Conservation (phyloP, 2,329 filamentous ascomycete genomes). For the Ophiocordyceps camponoti-leonardi region DNA sequence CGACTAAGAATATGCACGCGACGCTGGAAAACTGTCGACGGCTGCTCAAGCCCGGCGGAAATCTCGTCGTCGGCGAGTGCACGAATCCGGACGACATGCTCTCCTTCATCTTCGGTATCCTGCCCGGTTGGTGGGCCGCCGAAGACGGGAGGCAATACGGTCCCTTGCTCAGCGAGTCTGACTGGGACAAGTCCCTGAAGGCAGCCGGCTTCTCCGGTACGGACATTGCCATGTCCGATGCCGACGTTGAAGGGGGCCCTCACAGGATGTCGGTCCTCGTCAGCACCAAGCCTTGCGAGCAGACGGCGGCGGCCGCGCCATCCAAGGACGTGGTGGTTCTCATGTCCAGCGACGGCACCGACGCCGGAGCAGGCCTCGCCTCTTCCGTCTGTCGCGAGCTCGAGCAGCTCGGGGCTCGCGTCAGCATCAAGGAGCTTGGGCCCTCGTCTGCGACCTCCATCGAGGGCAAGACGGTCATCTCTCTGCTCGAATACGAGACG, state of each 20-base stretch:
- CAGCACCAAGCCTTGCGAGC: background rate
- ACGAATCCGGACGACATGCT: background rate
- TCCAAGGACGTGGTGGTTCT: background rate
- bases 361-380: background rate
- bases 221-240: background rate
- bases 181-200: background rate
- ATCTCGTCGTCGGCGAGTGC: background rate
- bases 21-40: background rate
- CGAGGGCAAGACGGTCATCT: background rate
- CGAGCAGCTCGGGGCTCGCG: background rate
- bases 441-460: background rate
- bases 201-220: background rate
- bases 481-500: background rate
- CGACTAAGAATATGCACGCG: background rate
- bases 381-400: background rate
- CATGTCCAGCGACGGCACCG: background rate
- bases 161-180: background rate
- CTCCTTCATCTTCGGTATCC: background rate
- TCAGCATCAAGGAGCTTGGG: background rate
- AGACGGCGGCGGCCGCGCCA: background rate
- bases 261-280: slow-evolving; percentile 1
- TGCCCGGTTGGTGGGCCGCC: slow-evolving; percentile 1
- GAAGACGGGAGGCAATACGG: background rate
- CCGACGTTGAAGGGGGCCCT: background rate
- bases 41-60: slow-evolving; percentile 1